Conservation (phyloP, 192 early-diverging fungal species). For the Umbelopsis sp. region DNA sequence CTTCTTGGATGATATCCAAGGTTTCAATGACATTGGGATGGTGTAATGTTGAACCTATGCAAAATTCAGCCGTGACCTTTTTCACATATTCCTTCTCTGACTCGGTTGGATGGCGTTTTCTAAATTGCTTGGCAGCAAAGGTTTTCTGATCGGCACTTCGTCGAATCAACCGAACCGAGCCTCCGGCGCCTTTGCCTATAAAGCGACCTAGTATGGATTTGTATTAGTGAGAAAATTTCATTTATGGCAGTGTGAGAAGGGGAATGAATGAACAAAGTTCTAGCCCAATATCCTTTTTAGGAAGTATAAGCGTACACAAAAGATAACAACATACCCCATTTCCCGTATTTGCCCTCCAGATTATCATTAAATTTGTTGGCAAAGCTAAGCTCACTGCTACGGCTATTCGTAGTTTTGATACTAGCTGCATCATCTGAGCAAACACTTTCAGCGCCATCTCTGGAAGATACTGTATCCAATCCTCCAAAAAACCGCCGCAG, state of each 20-base stretch:
- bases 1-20: conserved; percentile 76
- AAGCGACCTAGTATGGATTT: conserved; percentile 26
- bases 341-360: conserved; percentile 37
- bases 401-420: neutral
- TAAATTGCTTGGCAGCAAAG: conserved; percentile 85
- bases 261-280: neutral
- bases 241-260: neutral
- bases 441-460: conserved; percentile 18
- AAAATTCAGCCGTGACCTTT: conserved; percentile 85
- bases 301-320: conserved; percentile 1
- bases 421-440: conserved; percentile 21
- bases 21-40: conserved; percentile 82
- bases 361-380: conserved; percentile 45
- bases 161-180: conserved; percentile 70
- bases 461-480: neutral
- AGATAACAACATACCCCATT: conserved; percentile 35
- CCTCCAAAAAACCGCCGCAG: conserved; percentile 46
- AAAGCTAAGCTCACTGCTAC: conserved; percentile 30
- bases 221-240: neutral
- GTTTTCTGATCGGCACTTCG: conserved; percentile 60
- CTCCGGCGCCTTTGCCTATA: conserved; percentile 75
- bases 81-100: conserved; percentile 79
- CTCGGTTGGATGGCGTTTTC: conserved; percentile 64
- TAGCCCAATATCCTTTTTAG: conserved; percentile 6
- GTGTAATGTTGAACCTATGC: conserved; percentile 77